These are phyloP conservation scores for Mycena maculata DNA, from an alignment of 768 basidiomycete species.

Conservation along the genomic window DNA sequence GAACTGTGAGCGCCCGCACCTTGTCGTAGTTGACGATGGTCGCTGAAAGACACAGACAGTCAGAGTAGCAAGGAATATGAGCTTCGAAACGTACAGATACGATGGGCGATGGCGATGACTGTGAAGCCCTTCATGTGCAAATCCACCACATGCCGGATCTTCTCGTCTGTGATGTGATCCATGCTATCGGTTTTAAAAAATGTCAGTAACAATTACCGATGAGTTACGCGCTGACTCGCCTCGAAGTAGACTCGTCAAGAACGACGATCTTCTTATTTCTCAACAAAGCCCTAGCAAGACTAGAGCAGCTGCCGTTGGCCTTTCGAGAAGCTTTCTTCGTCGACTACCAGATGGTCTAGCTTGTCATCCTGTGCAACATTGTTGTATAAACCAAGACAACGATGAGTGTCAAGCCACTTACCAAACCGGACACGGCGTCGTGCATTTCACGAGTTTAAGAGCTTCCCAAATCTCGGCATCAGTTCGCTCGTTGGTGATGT, in stretches of 20 bases:
- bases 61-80: not conserved
- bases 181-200: conserved; percentile 13
- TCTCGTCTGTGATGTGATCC: conserved; percentile 31
- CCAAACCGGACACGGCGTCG: conserved; percentile 27
- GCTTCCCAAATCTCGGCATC: conserved; percentile 29
- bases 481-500: conserved; percentile 13
- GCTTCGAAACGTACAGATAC: conserved; percentile 19
- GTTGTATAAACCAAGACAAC: not conserved
- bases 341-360: conserved; percentile 24
- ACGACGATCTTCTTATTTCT: conserved; percentile 26
- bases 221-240: not conserved
- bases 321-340: conserved; percentile 32
- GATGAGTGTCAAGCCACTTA: not conserved
- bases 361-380: conserved; percentile 21
- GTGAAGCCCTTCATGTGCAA: conserved; percentile 27
- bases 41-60: not conserved
- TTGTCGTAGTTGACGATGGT: conserved; percentile 29
- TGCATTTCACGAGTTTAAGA: conserved; percentile 30
- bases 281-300: conserved; percentile 25
- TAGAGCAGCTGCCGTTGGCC: conserved; percentile 29
- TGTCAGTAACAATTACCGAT: not conserved
- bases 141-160: conserved; percentile 27
- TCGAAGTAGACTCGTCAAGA: conserved; percentile 29
- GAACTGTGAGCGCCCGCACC: not conserved
- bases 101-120: conserved; percentile 26